Base-by-base conservation (phyloP, 352 stramenopile genomes). In the Elongisporangium prolatum region DNA sequence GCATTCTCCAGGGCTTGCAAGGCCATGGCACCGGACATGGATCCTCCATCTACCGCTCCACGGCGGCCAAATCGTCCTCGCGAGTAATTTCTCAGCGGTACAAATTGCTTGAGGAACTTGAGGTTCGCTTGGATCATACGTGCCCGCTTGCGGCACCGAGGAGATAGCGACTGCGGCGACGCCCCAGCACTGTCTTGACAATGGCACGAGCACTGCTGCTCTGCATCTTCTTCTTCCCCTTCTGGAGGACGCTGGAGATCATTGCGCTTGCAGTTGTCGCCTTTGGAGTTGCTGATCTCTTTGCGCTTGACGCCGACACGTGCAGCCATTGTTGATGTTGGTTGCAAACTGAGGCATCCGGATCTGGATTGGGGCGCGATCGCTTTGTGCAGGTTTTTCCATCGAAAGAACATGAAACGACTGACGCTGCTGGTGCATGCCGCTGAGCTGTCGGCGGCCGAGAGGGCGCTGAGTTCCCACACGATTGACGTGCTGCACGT, bases 31-130 rank as follows among this genome's bases (percentile, higher is more conserved):
- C 64, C 65, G 2, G 67, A 44, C 34, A 44, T 17, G 34, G 34
- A 44, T 44, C 82, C 82, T 3, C 79, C 80, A 50, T 91, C 82
- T 9, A 91, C 77, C 14, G 71, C 82, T 4, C 82, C 82, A 21
- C 82, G 75, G 14, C 82, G 72, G 2, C 82, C 82, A 34, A 78
- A 85, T 14, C 67, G 72, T 1, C 58, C 67, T n/a, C 79, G 77
- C 49, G 89, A 76, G 57, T 91, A 88, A 56, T 84, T 71, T 4
- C 69, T 44, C 21, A 91, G 55, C 9, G 77, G 67, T 13, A 77
- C 79, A 54, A 91, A 72, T 51, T 91, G 89, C 55, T 88, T 71
- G 11, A 91, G 62, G 51, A 89, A 88, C 5, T 70, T 72, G 52
- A 91, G 60, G 60, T 86, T 84, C 20, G 75, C 67, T 21, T 62